Base-by-base conservation (phyloP, 2,329 filamentous ascomycete genomes). In the Cladosporium sp. region DNA sequence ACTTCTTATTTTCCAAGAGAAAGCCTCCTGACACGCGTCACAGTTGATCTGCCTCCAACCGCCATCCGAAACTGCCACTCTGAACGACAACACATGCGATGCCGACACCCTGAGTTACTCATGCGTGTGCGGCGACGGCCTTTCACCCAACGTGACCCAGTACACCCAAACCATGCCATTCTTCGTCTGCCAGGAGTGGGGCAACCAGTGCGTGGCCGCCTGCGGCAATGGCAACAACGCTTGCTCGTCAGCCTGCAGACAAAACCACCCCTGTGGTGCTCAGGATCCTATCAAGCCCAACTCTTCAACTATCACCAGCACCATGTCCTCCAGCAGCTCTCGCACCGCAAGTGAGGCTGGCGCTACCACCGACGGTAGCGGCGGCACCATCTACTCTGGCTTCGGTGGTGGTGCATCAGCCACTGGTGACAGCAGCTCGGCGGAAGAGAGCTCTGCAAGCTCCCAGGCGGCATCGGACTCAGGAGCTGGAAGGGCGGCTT, bases 131-230 rank as follows among this genome's bases (percentile, higher is more conserved):
- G 83, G 84, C 68, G 83, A 90, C 75, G 85, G 86, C 75, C 76
- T 84, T 67, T 79, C 84, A 61, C 91, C 91, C 70, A 93, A 93
- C 79, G 79, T 91, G 58, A 87, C 89, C 73, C 85, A 93, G 78
- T 95, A 90, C 84, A 89, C 88, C 23, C 84, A 92, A 71, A 93
- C 91, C 1, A 82, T 95, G 28, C 91, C 91, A 36, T 94, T 87
- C 84, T 91, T 88, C 80, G 84, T 88, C 72, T 95, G 91, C 84
- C 84, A 83, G 56, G 84, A 90, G 78, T 92, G 85, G 84, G 89
- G 86, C 71, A 87, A 81, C 76, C 86, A 92, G 78, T 78, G 70
- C 66, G 87, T 90, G 14, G 74, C 70, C 2, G 77, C 67, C 65
- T 93, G 90, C 78, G 80, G 78, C 36, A 18, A 32, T 13, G 58